Evolutionary conservation across 2,329 filamentous ascomycete species (phyloP).

Genomic region (Didymella pinodella): DNA sequence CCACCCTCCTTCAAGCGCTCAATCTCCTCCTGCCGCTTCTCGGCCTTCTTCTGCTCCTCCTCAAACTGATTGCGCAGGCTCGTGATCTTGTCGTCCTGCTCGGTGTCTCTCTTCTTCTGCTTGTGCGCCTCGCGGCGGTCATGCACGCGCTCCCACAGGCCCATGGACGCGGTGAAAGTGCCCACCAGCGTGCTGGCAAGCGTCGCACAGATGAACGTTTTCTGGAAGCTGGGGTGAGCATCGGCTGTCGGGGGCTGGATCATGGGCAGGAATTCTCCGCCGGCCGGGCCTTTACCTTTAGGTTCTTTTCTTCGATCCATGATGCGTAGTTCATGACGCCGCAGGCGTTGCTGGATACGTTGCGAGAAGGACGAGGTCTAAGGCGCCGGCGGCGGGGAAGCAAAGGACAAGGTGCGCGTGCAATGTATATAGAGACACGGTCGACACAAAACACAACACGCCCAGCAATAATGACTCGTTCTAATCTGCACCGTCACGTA

Average conservation of each 20-base stretch:
- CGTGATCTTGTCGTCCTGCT: constrained; percentile 48
- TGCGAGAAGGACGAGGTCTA: constrained; percentile 5
- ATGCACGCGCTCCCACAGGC: constrained; percentile 53
- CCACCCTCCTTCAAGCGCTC: constrained; percentile 30
- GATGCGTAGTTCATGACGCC: constrained; percentile 54
- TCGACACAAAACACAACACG: background rate
- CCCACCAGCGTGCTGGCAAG: constrained; percentile 55
- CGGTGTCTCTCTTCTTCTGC: constrained; percentile 49
- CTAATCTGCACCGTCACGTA: constrained; percentile 13
- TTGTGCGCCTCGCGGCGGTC: constrained; percentile 49
- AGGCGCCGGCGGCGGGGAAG: constrained; percentile 19
- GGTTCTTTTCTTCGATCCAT: constrained; percentile 57
- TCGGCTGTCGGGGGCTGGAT: constrained; percentile 20
- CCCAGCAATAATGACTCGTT: constrained; percentile 13
- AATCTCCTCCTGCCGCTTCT: constrained; percentile 36
- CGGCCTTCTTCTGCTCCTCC: constrained; percentile 35
- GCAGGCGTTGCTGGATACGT: constrained; percentile 6
- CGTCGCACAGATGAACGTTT: constrained; percentile 57
- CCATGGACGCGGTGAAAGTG: constrained; percentile 55
- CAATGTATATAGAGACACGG: constrained; percentile 3
- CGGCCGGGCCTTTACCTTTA: constrained; percentile 44
- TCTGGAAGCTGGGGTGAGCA: constrained; percentile 32
- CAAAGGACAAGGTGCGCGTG: background rate
- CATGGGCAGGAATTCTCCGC: constrained; percentile 20
- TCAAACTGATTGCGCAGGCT: constrained; percentile 44